Conservation (phyloP, 148 eudicot species). For the Polygonum maritimum region DNA sequence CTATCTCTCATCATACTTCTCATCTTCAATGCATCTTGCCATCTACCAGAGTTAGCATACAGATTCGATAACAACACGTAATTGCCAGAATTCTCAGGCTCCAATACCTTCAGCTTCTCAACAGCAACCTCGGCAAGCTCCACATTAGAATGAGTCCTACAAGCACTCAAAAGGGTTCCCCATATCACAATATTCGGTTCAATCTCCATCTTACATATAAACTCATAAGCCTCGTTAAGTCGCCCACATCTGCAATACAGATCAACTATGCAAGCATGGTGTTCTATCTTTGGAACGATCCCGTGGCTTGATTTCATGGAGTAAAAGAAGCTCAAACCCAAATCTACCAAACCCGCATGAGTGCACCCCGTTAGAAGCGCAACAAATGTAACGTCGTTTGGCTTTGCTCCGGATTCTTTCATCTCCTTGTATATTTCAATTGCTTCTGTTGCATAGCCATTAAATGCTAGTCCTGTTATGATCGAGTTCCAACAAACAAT, state of each 20-base stretch:
- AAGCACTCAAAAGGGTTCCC: conserved; percentile 48
- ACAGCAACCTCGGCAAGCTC: conserved; percentile 43
- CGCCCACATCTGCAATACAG: conserved; percentile 42
- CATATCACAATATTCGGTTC: conserved; percentile 48
- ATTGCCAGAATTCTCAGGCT: conserved; percentile 52
- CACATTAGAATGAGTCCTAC: conserved; percentile 29
- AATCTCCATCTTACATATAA: conserved; percentile 36
- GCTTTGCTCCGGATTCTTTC: conserved; percentile 28
- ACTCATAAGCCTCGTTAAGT: conserved; percentile 38
- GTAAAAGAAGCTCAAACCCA: conserved; percentile 35
- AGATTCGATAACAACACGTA: conserved; percentile 46
- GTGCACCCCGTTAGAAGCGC: conserved; percentile 48
- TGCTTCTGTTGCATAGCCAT: conserved; percentile 43
- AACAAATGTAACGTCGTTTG: conserved; percentile 43
- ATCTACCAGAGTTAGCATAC: conserved; percentile 41
- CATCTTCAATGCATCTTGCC: conserved; percentile 35
- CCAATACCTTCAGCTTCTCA: conserved; percentile 30
- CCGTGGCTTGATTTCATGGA: conserved; percentile 31
- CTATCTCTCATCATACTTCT: conserved; percentile 29
- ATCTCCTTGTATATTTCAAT: conserved; percentile 24
- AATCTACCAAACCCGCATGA: conserved; percentile 42
- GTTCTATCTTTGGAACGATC: conserved; percentile 38
- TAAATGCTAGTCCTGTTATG: conserved; percentile 43
- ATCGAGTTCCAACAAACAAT: conserved; percentile 49
- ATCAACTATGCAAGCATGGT: conserved; percentile 54